Evolutionary conservation across 2,329 filamentous ascomycete species (phyloP), one percentile per base, ranked within the genome.

Genomic region (Blumeria graminis): DNA sequence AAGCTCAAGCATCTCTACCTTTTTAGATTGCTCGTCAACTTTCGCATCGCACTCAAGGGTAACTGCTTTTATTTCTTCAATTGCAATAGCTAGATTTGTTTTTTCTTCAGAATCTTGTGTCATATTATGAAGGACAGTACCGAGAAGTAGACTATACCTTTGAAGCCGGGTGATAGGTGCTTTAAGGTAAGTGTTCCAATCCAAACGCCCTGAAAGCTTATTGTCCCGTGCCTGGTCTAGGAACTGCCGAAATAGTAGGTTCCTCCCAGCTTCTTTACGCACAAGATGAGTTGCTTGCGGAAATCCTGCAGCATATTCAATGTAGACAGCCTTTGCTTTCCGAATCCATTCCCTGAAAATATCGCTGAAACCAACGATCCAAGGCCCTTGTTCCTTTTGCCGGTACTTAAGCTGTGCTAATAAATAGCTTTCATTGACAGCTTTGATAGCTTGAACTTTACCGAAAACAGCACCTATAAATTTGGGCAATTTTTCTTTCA

Each of bases 331-430:
- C 68, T 83, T 87, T 35, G 92, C 92, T 68, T 95, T 96, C 60
- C 92, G 80, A 60, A 96, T 94, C 92, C 92, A 98, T 70, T 98
- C 92, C 58, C 92, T 76, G 73, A 98, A 96, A 54, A 98, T 86
- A 65, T 96, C 92, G 66, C 89, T 95, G 69, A 95, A 95, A 3
- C 92, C 92, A 11, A 78, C 75, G 58, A 98, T 82, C 81, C 88
- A 98, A 0, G 92, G 92, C 0, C 92, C 92, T 70, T 98, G 90
- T 66, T 96, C 92, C 64, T 92, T 85, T 68, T 98, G 92, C 32
- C 92, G 81, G 67, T 96, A 98, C 66, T 96, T 96, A 63, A 98
- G 77, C 68, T 95, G 90, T 1, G 90, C 84, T 28, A 98, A 72
- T 18, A 98, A 76, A 67, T 92, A 83, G 60, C 95, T 89, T 68